Base-by-base conservation (phyloP, 306 rosid genomes). In the Vigna trinervia region DNA sequence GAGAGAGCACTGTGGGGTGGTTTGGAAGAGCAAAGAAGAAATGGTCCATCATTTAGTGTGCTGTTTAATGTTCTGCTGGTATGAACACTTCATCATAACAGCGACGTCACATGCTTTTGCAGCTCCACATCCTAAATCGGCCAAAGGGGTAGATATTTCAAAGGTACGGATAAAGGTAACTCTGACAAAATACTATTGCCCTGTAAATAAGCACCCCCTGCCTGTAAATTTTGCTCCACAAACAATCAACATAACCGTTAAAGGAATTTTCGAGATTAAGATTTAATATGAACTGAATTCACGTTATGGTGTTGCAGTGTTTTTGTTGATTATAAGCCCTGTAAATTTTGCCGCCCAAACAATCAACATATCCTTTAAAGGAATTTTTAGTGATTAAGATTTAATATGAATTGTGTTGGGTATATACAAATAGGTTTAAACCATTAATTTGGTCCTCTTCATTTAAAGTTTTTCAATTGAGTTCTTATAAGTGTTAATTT, bases 131-230 rank as follows among this genome's bases (percentile, higher is more conserved):
- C 41, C 38, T 50, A 19, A 76, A 26, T 23, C 34, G 50, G 72
- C 66, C 87, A 74, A 70, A 70, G 82, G 65, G 84, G 62, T 28
- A 72, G 86, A 78, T 75, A 43, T 69, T 47, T 73, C 20, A 30
- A 22, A 15, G 38, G 54, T 17, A 4, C 12, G 54, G 20, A 59
- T 64, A 23, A 34, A 74, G 65, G 34, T 43, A 73, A 66, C 56
- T 47, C 74, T 6, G 47, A 32, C 59, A 53, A 39, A 68, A 63
- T 56, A 56, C 7, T 8, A 65, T 45, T 17, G 52, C 54, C 51
- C 17, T 7, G 38, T 1, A n/a, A 20, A 23, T 11, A 51, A 22
- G 72, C 81, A 60, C 26, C 4, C 54, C 51, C 17, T 7, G 38
- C 51, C 17, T 7, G 38, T 1, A n/a, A 20, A 23, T 11, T 22